Evolutionary conservation across 1,139 yeast genomes (phyloP).

Genomic region (Blastobotrys indianensis): DNA sequence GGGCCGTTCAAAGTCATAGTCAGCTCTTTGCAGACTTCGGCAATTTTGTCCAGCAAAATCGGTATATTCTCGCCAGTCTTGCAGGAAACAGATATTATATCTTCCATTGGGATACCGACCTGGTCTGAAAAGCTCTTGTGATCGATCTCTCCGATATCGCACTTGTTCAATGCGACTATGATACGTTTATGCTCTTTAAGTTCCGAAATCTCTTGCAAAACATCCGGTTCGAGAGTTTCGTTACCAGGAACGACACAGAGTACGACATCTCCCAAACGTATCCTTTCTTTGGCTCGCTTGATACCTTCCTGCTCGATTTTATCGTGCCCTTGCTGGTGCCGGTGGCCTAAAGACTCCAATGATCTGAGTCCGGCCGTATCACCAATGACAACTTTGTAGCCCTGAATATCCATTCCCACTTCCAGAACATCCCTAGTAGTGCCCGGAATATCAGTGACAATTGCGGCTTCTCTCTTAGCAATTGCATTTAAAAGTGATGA

Average conservation of each 20-base stretch:
- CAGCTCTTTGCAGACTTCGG: slow-evolving; percentile 43
- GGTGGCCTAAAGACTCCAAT: slow-evolving; percentile 18
- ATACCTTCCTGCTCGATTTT: slow-evolving; percentile 80
- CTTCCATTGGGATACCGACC: slow-evolving; percentile 30
- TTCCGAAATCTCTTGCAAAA: slow-evolving; percentile 23
- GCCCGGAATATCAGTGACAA: slow-evolving; percentile 88
- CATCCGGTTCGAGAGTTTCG: slow-evolving; percentile 13
- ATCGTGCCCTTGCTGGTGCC: slow-evolving; percentile 33
- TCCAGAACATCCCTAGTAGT: slow-evolving; percentile 90
- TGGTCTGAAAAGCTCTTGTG: neutral
- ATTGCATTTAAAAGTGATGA: slow-evolving; percentile 72
- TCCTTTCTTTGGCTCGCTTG: slow-evolving; percentile 56
- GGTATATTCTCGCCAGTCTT: slow-evolving; percentile 50
- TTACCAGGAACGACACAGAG: slow-evolving; percentile 30
- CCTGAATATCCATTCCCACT: slow-evolving; percentile 72
- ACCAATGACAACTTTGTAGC: slow-evolving; percentile 76
- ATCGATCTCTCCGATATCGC: slow-evolving; percentile 23
- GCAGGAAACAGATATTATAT: slow-evolving; percentile 59
- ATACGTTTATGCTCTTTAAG: slow-evolving; percentile 25
- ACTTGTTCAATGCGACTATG: slow-evolving; percentile 32
- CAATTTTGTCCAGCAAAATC: slow-evolving; percentile 38
- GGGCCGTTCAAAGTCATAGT: slow-evolving; percentile 16
- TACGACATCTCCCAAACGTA: slow-evolving; percentile 61
- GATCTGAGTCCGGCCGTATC: slow-evolving; percentile 91
- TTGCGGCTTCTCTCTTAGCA: slow-evolving; percentile 79